Conservation (phyloP, 371 early-diverging fungal genomes). For the Mucor mucedo region DNA sequence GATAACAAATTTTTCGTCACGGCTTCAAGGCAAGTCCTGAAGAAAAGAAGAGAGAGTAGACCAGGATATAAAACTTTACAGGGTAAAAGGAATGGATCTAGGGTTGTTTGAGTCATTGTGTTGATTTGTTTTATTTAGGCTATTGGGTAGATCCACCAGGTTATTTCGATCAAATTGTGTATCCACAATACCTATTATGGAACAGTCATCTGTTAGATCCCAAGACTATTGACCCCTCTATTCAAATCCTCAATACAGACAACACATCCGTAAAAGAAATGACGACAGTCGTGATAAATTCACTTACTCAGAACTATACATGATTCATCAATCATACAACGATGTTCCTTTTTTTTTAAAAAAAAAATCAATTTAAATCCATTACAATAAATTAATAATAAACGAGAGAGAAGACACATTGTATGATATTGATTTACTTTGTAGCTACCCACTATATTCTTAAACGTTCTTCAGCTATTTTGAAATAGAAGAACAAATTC, state of each 20-base stretch:
- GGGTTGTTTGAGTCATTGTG: neutral
- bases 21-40: conserved; percentile 60
- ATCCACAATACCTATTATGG: conserved; percentile 72
- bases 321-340: neutral
- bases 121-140: neutral
- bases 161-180: conserved; percentile 79
- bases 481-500: too few species aligned
- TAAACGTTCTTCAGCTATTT: too few species aligned
- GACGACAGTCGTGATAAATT: neutral
- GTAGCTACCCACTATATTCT: too few species aligned
- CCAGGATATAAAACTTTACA: conserved; percentile 72
- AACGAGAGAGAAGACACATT: too few species aligned
- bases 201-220: conserved; percentile 38
- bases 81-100: conserved; percentile 44
- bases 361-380: too few species aligned
- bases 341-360: too few species aligned
- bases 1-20: conserved; percentile 66
- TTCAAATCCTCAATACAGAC: conserved; percentile 16
- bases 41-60: conserved; percentile 64
- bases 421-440: too few species aligned
- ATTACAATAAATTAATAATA: too few species aligned
- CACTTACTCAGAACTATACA: neutral
- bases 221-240: conserved; percentile 13
- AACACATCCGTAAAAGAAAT: conserved; percentile 6
- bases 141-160: conserved; percentile 80